These are phyloP conservation scores for Starmerella sp. DNA, from an alignment of 805 yeast species.

Conservation along the genomic window DNA sequence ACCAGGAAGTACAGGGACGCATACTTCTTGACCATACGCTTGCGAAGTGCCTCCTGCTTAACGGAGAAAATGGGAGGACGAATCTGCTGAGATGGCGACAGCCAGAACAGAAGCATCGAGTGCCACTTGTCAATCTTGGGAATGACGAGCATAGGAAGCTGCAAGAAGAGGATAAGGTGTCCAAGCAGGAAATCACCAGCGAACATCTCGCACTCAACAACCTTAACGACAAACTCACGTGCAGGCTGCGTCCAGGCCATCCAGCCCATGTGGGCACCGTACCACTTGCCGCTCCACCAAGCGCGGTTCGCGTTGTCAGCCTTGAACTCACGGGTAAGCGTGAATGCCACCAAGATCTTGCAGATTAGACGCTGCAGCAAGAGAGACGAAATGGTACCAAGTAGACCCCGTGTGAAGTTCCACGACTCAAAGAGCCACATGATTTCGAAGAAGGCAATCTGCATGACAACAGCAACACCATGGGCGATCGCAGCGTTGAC, in stretches of 20 bases:
- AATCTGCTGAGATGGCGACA: conserved; percentile 90
- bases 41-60: conserved; percentile 91
- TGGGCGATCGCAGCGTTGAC: conserved; percentile 94
- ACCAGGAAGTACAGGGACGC: conserved; percentile 66
- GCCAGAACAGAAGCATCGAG: conserved; percentile 97
- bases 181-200: conserved; percentile 95
- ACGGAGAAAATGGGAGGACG: conserved; percentile 96
- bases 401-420: conserved; percentile 71
- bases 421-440: conserved; percentile 97
- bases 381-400: conserved; percentile 75
- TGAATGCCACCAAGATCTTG: conserved; percentile 65
- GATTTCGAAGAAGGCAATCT: conserved; percentile 78
- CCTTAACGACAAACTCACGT: conserved; percentile 90
- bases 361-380: conserved; percentile 80
- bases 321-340: conserved; percentile 91
- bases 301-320: conserved; percentile 92
- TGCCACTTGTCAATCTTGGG: conserved; percentile 96
- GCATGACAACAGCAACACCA: conserved; percentile 82
- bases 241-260: conserved; percentile 91
- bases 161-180: conserved; percentile 75
- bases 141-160: conserved; percentile 72
- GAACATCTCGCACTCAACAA: conserved; percentile 87
- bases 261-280: conserved; percentile 84
- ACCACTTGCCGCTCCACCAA: conserved; percentile 99
- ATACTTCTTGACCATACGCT: conserved; percentile 94